Base-by-base conservation (phyloP, 768 basidiomycete genomes). In the Harrya chromipes region DNA sequence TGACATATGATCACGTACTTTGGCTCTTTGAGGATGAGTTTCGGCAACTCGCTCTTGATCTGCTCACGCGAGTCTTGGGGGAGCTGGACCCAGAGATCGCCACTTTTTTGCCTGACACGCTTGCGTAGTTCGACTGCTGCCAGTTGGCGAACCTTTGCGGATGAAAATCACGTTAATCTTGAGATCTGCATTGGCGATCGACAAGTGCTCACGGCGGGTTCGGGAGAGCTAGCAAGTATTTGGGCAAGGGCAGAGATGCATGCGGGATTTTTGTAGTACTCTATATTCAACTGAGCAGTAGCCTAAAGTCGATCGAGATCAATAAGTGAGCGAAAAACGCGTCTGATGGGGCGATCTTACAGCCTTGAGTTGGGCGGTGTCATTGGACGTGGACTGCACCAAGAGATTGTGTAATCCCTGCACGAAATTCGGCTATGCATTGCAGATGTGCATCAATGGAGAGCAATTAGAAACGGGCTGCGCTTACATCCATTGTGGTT, bases 51-150 rank as follows among this genome's bases (percentile, higher is more conserved):
- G 47, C 71, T 70, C 74, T 97, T 99, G 71, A 99, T 91, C 67
- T 87, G 78, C 55, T 84, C 77, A 36, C 95, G 85, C 52, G 85
- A 75, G 33, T 76, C 73, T 64, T 80, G 78, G 31, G 82, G 70
- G 24, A 91, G 77, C 48, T 80, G 74, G 17, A 82, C 74, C 97
- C 97, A 99, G 27, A 94, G 70, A 65, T 79, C 82, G 43, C 87
- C 88, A 57, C 86, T 89, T 60, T 85, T 85, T 65, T 83, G 80
- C 23, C 78, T 68, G 52, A 97, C 82, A 50, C 95, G 89, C 77
- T 99, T 99, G 60, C 95, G 81, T 66, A 97, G 78, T 72, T 99
- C 97, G 47, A 97, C 94, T 8, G 94, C 94, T 41, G 94, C 91
- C 19, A 99, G 80, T 82, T 99, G 97, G 53, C 94, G 90, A 55